Base-by-base conservation (phyloP, 2,329 filamentous ascomycete species). In the Botryotinia narcissicola region DNA sequence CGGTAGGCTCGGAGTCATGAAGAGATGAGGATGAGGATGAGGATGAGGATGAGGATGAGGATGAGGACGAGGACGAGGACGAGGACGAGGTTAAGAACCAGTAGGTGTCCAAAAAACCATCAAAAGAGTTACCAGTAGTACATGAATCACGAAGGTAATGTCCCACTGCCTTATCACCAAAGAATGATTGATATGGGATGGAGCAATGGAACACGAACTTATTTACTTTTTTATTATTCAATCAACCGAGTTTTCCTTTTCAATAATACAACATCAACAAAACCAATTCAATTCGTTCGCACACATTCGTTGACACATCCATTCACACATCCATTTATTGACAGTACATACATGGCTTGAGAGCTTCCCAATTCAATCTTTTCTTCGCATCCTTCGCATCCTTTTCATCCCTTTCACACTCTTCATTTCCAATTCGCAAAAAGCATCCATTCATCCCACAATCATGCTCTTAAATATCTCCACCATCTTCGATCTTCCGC, bases 401-500 rank as follows among this genome's bases (percentile, higher is more conserved):
- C 61, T n/a, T 40, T 16, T 54, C 25, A 37, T 16, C 59, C 61
- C 8, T 16, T 16, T 29, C 12, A 37, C 8, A 32, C 37, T n/a
- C 60, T 29, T 10, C 25, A n/a, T 25, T 10, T 14, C 18, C 68
- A 62, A 46, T 46, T 44, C 29, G 29, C 68, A 37, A 44, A n/a
- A 44, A 22, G 14, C 54, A 61, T 32, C 68, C 54, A 70, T 48
- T 32, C 20, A 61, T 60, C 59, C 40, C 68, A 62, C 54, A 46
- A 46, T 61, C 68, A 69, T 48, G 12, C 37, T 42, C n/a, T 20
- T 35, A n/a, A 69, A 35, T n/a, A 12, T 18, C 44, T 46, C 64
- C 46, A 51, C 64, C 64, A 54, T 67, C 64, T 67, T 67, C 64
- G 64, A 67, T 54, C 46, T n/a, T 29, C 64, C n/a, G 64, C 46